Evolutionary conservation across 345 rosid species (phyloP).

Genomic region (Punica granatum): DNA sequence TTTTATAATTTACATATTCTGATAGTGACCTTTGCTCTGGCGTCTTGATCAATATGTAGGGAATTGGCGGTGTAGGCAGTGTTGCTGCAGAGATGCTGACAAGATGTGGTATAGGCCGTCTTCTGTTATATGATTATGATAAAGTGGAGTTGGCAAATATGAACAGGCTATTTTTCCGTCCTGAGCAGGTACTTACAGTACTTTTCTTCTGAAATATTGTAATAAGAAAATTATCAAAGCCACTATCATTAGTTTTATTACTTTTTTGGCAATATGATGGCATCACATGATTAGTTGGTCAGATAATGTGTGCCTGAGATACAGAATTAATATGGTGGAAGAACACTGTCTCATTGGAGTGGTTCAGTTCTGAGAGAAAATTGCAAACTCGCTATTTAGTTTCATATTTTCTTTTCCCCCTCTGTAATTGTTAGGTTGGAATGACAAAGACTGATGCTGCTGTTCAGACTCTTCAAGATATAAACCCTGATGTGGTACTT

Average conservation of each 20-base stretch:
- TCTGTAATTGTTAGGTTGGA: constrained; percentile 45
- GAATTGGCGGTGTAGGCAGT: constrained; percentile 97
- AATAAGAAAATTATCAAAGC: neutral
- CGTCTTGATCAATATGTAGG: constrained; percentile 35
- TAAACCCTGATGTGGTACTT: constrained; percentile 89
- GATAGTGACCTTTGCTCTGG: constrained; percentile 2
- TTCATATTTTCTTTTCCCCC: neutral
- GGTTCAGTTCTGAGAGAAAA: neutral
- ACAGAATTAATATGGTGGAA: neutral
- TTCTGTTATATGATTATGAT: constrained; percentile 92
- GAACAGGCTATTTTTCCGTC: constrained; percentile 93
- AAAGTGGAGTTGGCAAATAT: constrained; percentile 95
- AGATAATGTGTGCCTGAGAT: neutral
- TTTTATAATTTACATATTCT: neutral
- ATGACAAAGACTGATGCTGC: constrained; percentile 99
- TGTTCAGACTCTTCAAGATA: constrained; percentile 89
- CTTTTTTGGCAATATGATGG: neutral
- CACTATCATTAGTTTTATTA: neutral
- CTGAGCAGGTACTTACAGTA: constrained; percentile 59
- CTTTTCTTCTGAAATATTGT: neutral
- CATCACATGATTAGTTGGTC: neutral
- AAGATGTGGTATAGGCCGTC: constrained; percentile 95
- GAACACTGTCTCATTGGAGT: neutral
- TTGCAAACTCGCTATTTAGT: neutral
- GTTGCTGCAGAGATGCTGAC: constrained; percentile 99